phyloP scores from a whole-genome alignment of 371 early-diverging fungal genomes.

The Paraphysoderma sedebokerense region DNA sequence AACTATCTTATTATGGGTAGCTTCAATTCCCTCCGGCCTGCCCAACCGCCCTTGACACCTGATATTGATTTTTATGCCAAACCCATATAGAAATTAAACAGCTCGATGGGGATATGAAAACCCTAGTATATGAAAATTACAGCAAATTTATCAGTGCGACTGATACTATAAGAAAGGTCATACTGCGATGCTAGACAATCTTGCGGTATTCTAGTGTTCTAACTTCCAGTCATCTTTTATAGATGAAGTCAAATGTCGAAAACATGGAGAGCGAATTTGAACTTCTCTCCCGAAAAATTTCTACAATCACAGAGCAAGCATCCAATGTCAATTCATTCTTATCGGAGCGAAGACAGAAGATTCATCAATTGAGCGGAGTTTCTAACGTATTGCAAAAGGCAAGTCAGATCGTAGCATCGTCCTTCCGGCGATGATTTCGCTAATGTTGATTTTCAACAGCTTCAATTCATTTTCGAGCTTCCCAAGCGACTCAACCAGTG shows the following conservation, averaged over 20 bases:
- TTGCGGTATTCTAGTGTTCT: too few relatives aligned
- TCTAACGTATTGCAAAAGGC: conserved; percentile 46
- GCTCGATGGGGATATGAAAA: conserved; percentile 90
- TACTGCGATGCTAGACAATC: too few relatives aligned
- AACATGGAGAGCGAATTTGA: conserved; percentile 63
- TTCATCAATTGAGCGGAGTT: conserved; percentile 54
- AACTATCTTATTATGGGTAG: conserved; percentile 53
- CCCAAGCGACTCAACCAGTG: conserved; percentile 49
- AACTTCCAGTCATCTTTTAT: too few relatives aligned
- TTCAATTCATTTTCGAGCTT: conserved; percentile 72
- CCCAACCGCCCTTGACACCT: background rate
- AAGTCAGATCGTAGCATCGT: too few relatives aligned
- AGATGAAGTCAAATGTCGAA: conserved; percentile 61
- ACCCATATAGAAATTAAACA: conserved; percentile 44
- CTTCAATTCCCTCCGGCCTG: background rate
- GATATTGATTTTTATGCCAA: background rate
- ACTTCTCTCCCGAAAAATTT: conserved; percentile 46
- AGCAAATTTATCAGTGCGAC: conserved; percentile 86
- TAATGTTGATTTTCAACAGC: conserved; percentile 11
- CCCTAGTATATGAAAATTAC: conserved; percentile 91
- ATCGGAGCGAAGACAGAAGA: conserved; percentile 43
- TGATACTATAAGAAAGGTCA: conserved; percentile 67
- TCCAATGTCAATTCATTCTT: conserved; percentile 34
- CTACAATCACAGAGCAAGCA: conserved; percentile 35
- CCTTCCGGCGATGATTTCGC: background rate